phyloP scores from a whole-genome alignment of 2,329 filamentous ascomycete species.

The Tolypocladium cylindrosporum region DNA sequence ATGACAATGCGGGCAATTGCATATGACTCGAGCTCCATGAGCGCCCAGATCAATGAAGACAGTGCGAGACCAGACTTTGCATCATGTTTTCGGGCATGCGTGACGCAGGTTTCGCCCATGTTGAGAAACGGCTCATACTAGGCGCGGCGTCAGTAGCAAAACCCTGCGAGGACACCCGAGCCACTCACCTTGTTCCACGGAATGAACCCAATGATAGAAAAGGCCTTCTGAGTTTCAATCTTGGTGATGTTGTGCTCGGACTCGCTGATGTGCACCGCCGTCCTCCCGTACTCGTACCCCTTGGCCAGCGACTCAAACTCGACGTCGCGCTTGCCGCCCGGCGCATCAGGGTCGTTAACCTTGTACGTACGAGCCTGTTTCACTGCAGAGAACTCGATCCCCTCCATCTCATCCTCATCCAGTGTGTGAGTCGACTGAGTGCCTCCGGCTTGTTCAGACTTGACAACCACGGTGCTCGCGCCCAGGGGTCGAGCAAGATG shows the following conservation, averaged over 20 bases:
- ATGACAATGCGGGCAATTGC: conserved; percentile 76
- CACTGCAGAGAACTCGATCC: conserved; percentile 56
- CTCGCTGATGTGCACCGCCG: conserved; percentile 79
- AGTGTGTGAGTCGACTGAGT: conserved; percentile 43
- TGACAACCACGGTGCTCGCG: conserved; percentile 66
- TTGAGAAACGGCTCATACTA: conserved; percentile 77
- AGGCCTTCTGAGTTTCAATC: conserved; percentile 62
- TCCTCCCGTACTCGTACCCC: conserved; percentile 88
- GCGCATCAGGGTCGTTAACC: conserved; percentile 62
- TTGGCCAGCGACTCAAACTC: conserved; percentile 78
- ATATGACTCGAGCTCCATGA: conserved; percentile 76
- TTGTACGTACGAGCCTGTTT: conserved; percentile 71
- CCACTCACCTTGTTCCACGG: conserved; percentile 52
- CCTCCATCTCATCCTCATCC: conserved; percentile 37
- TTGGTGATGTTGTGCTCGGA: conserved; percentile 84
- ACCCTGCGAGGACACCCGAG: not conserved
- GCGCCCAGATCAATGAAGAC: conserved; percentile 80
- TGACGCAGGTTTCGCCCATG: conserved; percentile 71
- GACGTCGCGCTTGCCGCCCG: conserved; percentile 74
- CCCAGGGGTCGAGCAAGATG: conserved; percentile 64
- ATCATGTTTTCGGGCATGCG: conserved; percentile 67
- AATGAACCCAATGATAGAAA: conserved; percentile 84
- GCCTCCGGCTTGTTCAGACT: conserved; percentile 33
- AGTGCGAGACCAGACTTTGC: conserved; percentile 76
- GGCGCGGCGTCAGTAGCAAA: not conserved